phyloP scores from a whole-genome alignment of 2,329 filamentous ascomycete genomes.

The Cercospora berteroae region DNA sequence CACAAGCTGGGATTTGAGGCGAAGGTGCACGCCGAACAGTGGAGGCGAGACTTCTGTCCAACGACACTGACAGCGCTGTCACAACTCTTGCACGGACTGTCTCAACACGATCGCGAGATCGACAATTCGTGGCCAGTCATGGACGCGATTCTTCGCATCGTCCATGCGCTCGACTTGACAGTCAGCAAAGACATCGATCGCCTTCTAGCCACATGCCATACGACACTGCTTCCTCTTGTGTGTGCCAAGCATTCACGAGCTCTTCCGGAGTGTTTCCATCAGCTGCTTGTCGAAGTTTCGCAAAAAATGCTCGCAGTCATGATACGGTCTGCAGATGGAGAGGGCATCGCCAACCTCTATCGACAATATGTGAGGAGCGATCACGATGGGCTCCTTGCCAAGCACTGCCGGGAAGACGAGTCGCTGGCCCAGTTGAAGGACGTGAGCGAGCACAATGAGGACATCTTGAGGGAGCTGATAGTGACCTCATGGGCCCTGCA shows the following conservation, averaged over 20 bases:
- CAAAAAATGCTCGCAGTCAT: conserved; percentile 6
- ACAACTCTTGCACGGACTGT: conserved; percentile 19
- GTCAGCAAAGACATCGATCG: conserved; percentile 16
- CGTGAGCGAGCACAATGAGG: conserved; percentile 20
- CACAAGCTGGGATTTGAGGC: conserved; percentile 7
- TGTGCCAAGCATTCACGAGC: conserved; percentile 35
- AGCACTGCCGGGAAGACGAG: conserved; percentile 5
- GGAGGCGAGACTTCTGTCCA: background rate
- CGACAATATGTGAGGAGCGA: conserved; percentile 27
- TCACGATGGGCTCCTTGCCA: conserved; percentile 24
- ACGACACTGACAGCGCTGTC: background rate
- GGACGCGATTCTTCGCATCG: conserved; percentile 23
- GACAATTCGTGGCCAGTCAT: conserved; percentile 28
- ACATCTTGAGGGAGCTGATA: conserved; percentile 48
- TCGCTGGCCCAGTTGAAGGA: conserved; percentile 12
- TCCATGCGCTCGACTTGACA: conserved; percentile 7
- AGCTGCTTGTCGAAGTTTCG: conserved; percentile 13
- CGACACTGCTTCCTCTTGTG: conserved; percentile 28
- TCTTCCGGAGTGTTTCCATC: conserved; percentile 31
- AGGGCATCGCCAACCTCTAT: conserved; percentile 21
- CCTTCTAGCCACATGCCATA: conserved; percentile 27
- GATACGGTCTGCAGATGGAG: conserved; percentile 5
- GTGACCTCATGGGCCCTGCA: conserved; percentile 67
- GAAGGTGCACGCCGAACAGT: background rate
- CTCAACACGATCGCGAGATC: conserved; percentile 18